phyloP scores from a whole-genome alignment of 352 stramenopile species.

The Elongisporangium senticosum region DNA sequence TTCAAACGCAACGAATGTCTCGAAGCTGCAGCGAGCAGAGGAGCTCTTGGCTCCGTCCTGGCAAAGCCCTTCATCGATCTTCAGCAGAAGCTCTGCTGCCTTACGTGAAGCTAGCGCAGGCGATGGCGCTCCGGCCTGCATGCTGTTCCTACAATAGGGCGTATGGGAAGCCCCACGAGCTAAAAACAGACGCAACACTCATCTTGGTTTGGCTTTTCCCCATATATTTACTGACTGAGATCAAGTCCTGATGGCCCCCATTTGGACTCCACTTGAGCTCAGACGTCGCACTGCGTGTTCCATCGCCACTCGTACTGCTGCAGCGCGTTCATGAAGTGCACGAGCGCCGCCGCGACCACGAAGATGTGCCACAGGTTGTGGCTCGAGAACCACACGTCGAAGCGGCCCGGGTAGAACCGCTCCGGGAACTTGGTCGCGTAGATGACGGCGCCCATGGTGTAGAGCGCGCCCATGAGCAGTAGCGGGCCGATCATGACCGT shows the following conservation, averaged over 20 bases:
- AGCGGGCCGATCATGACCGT: constrained; percentile 80
- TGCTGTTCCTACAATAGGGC: background rate
- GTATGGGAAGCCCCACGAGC: background rate
- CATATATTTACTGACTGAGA: background rate
- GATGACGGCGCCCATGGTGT: constrained; percentile 76
- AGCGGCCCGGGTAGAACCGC: constrained; percentile 76
- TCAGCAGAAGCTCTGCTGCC: background rate
- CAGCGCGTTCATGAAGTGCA: constrained; percentile 79
- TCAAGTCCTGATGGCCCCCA: background rate
- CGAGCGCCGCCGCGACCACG: constrained; percentile 77
- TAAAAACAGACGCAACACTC: background rate
- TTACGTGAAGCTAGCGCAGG: background rate
- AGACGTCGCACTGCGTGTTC: constrained; percentile 75
- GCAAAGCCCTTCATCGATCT: constrained; percentile 6
- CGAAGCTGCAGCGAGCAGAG: constrained; percentile 33
- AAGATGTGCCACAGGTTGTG: constrained; percentile 88
- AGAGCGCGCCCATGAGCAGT: constrained; percentile 69
- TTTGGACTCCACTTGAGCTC: constrained; percentile 6
- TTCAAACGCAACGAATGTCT: constrained; percentile 25
- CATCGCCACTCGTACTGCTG: constrained; percentile 86
- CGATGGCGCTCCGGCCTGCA: background rate
- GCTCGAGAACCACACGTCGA: constrained; percentile 83
- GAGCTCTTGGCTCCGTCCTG: background rate
- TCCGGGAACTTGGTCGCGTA: constrained; percentile 85
- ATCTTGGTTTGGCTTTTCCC: background rate